Evolutionary conservation across 495 filamentous ascomycete species (phyloP), one percentile per base, ranked within the genome.

Genomic region (Neurospora sp.): DNA sequence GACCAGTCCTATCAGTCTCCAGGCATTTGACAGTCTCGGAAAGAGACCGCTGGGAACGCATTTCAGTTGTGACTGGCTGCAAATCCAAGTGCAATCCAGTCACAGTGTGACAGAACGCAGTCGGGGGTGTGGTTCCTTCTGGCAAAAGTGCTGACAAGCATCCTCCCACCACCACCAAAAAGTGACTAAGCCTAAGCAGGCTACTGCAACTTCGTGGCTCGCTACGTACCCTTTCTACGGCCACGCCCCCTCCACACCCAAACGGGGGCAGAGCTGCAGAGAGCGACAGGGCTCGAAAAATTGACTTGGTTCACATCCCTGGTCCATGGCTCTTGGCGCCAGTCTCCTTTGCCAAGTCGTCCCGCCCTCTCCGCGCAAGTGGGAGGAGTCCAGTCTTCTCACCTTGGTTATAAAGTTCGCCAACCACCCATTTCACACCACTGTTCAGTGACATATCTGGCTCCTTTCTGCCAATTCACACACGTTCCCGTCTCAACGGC

Each of bases 401-500:
- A 75, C 72, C 70, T 76, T 73, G 42, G 69, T 73, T 74, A 73
- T 71, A 76, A 78, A 77, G 68, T 22, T n/a, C 20, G 40, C 73
- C 73, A 71, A 44, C 74, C 74, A 53, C 76, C 70, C 70, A 72
- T 71, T 73, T 72, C 69, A 65, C 53, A 65, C 70, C 59, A 69
- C 20, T 72, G 69, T 78, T 37, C 71, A 53, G 40, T 70, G 75
- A 74, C 74, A 35, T 35, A 70, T 76, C 74, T 75, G 73, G 73
- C 77, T 69, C 73, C 70, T 73, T 70, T 74, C 69, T 73, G 77
- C 74, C 78, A 77, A 71, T 72, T 72, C 69, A 69, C 10, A 73
- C 61, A 72, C 42, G 40, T 22, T 16, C 20, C 38, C 35, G 31
- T 42, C 69, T 44, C 39, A 27, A 37, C 69, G 39, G 68, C 68